Evolutionary conservation across 1,284 basidiomycete species (phyloP).

Genomic region (Sporisorium iseilematis-ciliati): DNA sequence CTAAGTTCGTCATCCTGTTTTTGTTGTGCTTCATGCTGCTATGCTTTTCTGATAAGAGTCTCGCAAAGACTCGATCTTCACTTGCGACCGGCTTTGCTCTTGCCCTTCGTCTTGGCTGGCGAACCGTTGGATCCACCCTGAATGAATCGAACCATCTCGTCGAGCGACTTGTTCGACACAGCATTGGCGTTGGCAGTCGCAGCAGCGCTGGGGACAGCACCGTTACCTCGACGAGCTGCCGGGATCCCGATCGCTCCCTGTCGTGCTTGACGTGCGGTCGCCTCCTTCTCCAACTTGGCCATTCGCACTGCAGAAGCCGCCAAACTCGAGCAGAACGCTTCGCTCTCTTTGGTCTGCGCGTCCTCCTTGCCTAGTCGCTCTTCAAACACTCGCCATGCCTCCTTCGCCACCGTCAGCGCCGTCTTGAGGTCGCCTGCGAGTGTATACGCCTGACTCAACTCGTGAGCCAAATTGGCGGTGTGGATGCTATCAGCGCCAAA

Average conservation of each 20-base stretch:
- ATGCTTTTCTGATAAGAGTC: not conserved
- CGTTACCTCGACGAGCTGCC: slow-evolving; percentile 12
- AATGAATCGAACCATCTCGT: slow-evolving; percentile 65
- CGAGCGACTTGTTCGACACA: slow-evolving; percentile 51
- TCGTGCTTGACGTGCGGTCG: slow-evolving; percentile 38
- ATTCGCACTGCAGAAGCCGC: slow-evolving; percentile 63
- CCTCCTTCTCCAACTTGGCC: slow-evolving; percentile 64
- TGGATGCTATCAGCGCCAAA: slow-evolving; percentile 66
- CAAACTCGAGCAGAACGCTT: slow-evolving; percentile 64
- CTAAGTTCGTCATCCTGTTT: not conserved
- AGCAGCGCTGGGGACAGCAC: slow-evolving; percentile 13
- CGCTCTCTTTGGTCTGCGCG: slow-evolving; percentile 65
- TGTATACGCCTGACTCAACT: slow-evolving; percentile 66
- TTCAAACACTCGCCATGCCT: slow-evolving; percentile 65
- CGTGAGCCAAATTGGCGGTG: slow-evolving; percentile 67
- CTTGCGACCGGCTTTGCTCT: slow-evolving; percentile 41
- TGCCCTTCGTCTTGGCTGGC: slow-evolving; percentile 43
- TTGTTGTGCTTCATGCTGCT: not conserved
- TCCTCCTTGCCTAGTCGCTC: slow-evolving; percentile 66
- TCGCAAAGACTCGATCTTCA: slow-evolving; percentile 7
- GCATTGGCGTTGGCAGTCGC: slow-evolving; percentile 4
- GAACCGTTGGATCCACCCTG: slow-evolving; percentile 51
- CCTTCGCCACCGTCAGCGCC: slow-evolving; percentile 65
- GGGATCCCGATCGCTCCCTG: slow-evolving; percentile 28
- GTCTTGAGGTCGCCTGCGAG: slow-evolving; percentile 65